These are phyloP conservation scores for Coemansia sp. DNA, from an alignment of 192 early-diverging fungal genomes.

Conservation along the genomic window DNA sequence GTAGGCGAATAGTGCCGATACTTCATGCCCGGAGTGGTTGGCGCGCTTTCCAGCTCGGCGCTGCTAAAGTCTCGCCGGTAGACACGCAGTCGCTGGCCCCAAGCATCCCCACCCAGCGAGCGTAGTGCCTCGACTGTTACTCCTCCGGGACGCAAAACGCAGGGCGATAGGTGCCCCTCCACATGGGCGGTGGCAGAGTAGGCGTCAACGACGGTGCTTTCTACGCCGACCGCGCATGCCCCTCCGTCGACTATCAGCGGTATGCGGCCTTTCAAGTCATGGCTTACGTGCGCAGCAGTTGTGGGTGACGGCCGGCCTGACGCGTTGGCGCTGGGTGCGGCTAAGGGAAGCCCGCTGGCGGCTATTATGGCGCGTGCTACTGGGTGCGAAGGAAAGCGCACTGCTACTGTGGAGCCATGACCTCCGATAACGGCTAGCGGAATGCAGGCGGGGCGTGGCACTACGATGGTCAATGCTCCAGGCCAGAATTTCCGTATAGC, in stretches of 20 bases:
- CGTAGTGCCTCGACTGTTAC: conserved; percentile 80
- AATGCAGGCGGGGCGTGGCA: conserved; percentile 66
- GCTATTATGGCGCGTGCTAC: conserved; percentile 89
- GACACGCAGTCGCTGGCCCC: conserved; percentile 66
- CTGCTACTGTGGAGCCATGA: conserved; percentile 78
- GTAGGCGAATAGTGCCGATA: conserved; percentile 97
- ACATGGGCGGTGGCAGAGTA: conserved; percentile 26
- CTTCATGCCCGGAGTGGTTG: conserved; percentile 99
- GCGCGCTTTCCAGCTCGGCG: conserved; percentile 68
- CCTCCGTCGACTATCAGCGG: conserved; percentile 92
- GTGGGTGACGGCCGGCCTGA: conserved; percentile 96
- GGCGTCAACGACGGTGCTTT: conserved; percentile 92
- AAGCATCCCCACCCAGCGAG: conserved; percentile 57
- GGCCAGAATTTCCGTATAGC: conserved; percentile 84
- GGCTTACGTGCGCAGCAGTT: conserved; percentile 80
- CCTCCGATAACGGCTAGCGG: conserved; percentile 83
- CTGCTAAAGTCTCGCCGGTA: conserved; percentile 81
- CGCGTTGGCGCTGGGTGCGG: conserved; percentile 98
- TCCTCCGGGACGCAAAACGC: conserved; percentile 91
- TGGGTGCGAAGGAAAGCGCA: conserved; percentile 90
- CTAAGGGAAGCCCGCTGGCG: conserved; percentile 82
- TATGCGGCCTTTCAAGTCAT: conserved; percentile 79
- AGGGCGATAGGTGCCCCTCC: conserved; percentile 57
- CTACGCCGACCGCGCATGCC: conserved; percentile 85
- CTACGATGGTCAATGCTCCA: conserved; percentile 88